phyloP scores from a whole-genome alignment of 306 rosid species.

The Castanea sativa region DNA sequence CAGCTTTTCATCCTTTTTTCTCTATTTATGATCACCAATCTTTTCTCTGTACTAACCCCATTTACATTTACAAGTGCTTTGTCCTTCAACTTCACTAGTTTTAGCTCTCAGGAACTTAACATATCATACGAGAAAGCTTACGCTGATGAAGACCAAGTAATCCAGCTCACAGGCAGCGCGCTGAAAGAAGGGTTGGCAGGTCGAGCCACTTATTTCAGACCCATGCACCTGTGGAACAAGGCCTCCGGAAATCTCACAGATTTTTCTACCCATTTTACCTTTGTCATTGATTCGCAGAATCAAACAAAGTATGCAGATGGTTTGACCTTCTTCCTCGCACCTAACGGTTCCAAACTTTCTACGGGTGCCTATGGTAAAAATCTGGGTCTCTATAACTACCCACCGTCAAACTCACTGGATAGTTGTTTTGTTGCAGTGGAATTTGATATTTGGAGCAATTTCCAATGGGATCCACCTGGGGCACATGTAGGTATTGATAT shows the following conservation, averaged over 20 bases:
- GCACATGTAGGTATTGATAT: conserved; percentile 49
- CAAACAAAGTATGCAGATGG: conserved; percentile 13
- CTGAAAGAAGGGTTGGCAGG: conserved; percentile 16
- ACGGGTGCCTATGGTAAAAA: conserved; percentile 22
- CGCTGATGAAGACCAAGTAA: not conserved
- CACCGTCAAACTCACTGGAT: not conserved
- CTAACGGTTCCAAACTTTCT: conserved; percentile 16
- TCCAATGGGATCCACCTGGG: conserved; percentile 3
- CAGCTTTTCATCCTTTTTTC: too few species aligned
- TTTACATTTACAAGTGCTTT: not conserved
- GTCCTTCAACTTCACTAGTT: conserved; percentile 20
- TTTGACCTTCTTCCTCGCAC: conserved; percentile 47
- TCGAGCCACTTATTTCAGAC: conserved; percentile 26
- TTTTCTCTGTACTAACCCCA: not conserved
- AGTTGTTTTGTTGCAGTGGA: conserved; percentile 48
- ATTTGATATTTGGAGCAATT: conserved; percentile 32
- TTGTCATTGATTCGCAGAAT: conserved; percentile 25
- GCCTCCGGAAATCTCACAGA: conserved; percentile 27
- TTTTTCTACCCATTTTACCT: conserved; percentile 43
- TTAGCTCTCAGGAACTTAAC: not conserved
- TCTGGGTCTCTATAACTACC: conserved; percentile 37
- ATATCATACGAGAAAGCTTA: conserved; percentile 10
- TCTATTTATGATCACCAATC: not conserved
- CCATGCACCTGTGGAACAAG: conserved; percentile 42
- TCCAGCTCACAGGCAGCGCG: conserved; percentile 18